A percentile compares a stretch with the other conserved stretches of the same genome.
Conservation (phyloP, 805 yeast genomes). For the Saccharomycopsis synnaedendra region DNA sequence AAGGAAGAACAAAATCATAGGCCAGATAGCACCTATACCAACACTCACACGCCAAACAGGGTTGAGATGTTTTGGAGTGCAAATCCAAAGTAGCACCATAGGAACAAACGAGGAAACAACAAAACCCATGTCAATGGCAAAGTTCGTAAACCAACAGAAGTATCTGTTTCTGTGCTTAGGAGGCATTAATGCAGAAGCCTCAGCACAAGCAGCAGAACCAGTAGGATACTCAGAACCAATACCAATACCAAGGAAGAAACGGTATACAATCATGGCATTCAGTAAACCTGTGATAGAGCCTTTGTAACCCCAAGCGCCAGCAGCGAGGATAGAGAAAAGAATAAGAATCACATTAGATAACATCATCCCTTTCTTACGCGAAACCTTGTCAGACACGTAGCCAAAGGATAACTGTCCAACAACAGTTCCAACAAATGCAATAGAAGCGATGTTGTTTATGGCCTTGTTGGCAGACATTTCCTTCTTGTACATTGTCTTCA, state of each 20-base stretch:
- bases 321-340: slow-evolving; percentile 63
- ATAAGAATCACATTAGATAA: slow-evolving; percentile 66
- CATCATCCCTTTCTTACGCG: slow-evolving; percentile 79
- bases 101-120: slow-evolving; percentile 81
- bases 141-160: slow-evolving; percentile 81
- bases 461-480: slow-evolving; percentile 57
- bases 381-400: slow-evolving; percentile 62
- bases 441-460: slow-evolving; percentile 68
- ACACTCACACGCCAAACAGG: slow-evolving; percentile 88
- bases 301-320: slow-evolving; percentile 75
- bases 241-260: slow-evolving; percentile 83
- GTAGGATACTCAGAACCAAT: slow-evolving; percentile 95
- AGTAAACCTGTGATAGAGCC: slow-evolving; percentile 66
- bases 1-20: slow-evolving; percentile 62
- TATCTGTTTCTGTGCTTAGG: slow-evolving; percentile 82
- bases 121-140: slow-evolving; percentile 80
- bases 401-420: slow-evolving; percentile 81
- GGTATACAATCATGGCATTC: slow-evolving; percentile 71
- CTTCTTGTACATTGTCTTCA: slow-evolving; percentile 52
- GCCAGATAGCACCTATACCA: slow-evolving; percentile 81
- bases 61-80: slow-evolving; percentile 54
- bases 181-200: slow-evolving; percentile 69
- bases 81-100: slow-evolving; percentile 77
- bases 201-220: slow-evolving; percentile 88
- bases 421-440: slow-evolving; percentile 88